Conservation (phyloP, 768 basidiomycete species). For the Dentipellis sp. region DNA sequence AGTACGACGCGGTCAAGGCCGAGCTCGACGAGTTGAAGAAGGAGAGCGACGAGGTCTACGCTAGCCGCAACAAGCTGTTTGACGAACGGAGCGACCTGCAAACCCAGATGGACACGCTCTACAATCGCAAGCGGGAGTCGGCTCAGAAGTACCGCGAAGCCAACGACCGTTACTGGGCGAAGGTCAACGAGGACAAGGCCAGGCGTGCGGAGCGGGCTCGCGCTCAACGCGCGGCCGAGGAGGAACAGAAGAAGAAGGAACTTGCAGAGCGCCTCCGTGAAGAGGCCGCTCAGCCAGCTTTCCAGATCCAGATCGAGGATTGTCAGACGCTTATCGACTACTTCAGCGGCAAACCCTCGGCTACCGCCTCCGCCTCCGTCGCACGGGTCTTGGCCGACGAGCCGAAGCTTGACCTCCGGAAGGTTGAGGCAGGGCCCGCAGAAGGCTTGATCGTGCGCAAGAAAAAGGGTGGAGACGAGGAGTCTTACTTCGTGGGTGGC, state of each 20-base stretch:
- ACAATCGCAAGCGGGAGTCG: slow-evolving; percentile 69
- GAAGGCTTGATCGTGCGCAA: slow-evolving; percentile 63
- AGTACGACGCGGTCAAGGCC: slow-evolving; percentile 71
- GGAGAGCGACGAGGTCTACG: slow-evolving; percentile 78
- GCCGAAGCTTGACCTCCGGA: slow-evolving; percentile 74
- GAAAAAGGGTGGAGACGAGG: slow-evolving; percentile 89
- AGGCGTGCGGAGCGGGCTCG: slow-evolving; percentile 71
- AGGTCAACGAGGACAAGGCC: slow-evolving; percentile 83
- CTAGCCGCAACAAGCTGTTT: slow-evolving; percentile 71
- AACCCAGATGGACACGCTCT: slow-evolving; percentile 60
- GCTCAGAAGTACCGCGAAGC: slow-evolving; percentile 65
- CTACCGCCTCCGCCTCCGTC: slow-evolving; percentile 31
- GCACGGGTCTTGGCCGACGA: slow-evolving; percentile 47
- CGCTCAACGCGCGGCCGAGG: slow-evolving; percentile 67
- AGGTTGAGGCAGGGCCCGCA: slow-evolving; percentile 66
- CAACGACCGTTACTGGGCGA: slow-evolving; percentile 73
- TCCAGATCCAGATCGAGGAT: slow-evolving; percentile 89
- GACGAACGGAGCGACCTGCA: slow-evolving; percentile 78
- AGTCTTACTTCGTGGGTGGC: slow-evolving; percentile 66
- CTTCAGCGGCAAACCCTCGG: slow-evolving; percentile 60
- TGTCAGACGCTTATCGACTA: slow-evolving; percentile 88
- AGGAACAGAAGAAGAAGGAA: slow-evolving; percentile 73
- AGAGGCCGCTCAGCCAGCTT: slow-evolving; percentile 86
- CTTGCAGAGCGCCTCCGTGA: slow-evolving; percentile 75
- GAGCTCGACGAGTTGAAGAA: slow-evolving; percentile 85